Percentiles rank a stretch among this genome's conserved stretches.
Conservation (phyloP, 1,139 yeast species). For the Protomyces gravidus region DNA sequence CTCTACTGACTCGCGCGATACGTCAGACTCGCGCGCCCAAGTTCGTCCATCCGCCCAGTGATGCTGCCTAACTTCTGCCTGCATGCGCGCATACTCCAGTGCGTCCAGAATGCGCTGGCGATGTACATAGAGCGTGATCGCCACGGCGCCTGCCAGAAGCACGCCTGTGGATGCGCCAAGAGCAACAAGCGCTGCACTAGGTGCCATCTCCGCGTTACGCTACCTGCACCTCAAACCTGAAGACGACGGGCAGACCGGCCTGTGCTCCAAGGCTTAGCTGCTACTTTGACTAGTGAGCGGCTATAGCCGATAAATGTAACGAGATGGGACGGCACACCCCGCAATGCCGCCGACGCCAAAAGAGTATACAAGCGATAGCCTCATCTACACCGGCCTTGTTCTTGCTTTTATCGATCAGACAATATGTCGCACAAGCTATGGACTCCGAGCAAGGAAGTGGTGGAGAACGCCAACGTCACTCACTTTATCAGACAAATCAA, state of each 20-base stretch:
- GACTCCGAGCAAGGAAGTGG: not conserved
- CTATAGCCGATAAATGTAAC: no score
- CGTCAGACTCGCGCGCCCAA: no score
- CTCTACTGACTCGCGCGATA: no score
- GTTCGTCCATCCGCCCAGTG: not conserved
- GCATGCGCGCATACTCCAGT: not conserved
- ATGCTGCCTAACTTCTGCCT: not conserved
- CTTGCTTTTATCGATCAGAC: not conserved
- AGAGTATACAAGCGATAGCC: not conserved
- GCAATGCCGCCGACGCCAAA: no score
- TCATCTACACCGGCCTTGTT: not conserved
- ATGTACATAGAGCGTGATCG: not conserved
- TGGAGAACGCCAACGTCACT: not conserved
- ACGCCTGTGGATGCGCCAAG: not conserved
- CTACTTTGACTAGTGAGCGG: no score
- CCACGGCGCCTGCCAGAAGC: not conserved
- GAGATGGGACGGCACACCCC: no score
- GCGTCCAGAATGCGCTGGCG: not conserved
- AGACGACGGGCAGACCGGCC: no score
- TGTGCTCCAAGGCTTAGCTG: no score
- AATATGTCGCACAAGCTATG: not conserved
- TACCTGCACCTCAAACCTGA: no score
- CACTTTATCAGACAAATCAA: conserved; percentile 27
- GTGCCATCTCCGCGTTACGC: no score
- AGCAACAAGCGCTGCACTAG: not conserved